These are phyloP conservation scores for Candida gorgasii DNA, from an alignment of 805 yeast genomes.

Conservation along the genomic window DNA sequence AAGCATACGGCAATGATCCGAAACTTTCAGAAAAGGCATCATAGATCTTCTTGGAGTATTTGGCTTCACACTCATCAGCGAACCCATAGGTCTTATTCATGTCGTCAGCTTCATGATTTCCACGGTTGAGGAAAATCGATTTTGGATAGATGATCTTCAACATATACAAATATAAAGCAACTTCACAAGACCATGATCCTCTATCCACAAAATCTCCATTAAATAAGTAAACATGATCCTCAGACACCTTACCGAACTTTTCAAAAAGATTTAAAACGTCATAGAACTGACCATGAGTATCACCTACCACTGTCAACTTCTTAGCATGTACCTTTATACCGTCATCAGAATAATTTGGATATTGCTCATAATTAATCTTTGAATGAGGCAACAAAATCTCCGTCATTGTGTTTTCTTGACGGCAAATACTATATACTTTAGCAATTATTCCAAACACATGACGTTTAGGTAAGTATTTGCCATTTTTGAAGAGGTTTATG, in stretches of 20 bases:
- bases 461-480: conserved; percentile 73
- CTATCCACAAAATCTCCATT: conserved; percentile 98
- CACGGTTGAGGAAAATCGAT: conserved; percentile 77
- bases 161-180: conserved; percentile 76
- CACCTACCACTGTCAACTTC: conserved; percentile 87
- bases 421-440: conserved; percentile 64
- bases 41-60: conserved; percentile 79
- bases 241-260: conserved; percentile 68
- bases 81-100: conserved; percentile 98
- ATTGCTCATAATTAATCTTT: conserved; percentile 15
- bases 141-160: conserved; percentile 77
- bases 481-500: conserved; percentile 71
- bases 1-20: conserved; percentile 81
- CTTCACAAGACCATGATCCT: conserved; percentile 98
- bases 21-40: conserved; percentile 85
- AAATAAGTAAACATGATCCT: conserved; percentile 74
- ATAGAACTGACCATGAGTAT: conserved; percentile 95
- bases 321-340: conserved; percentile 32
- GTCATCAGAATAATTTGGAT: conserved; percentile 16
- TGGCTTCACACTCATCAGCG: conserved; percentile 91
- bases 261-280: conserved; percentile 82
- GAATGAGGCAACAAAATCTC: conserved; percentile 56
- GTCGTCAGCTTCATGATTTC: conserved; percentile 94
- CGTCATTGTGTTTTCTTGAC: conserved; percentile 69
- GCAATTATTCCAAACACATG: conserved; percentile 82